Evolutionary conservation across 805 yeast species (phyloP).

Genomic region (Wickerhamomyces pijperi): DNA sequence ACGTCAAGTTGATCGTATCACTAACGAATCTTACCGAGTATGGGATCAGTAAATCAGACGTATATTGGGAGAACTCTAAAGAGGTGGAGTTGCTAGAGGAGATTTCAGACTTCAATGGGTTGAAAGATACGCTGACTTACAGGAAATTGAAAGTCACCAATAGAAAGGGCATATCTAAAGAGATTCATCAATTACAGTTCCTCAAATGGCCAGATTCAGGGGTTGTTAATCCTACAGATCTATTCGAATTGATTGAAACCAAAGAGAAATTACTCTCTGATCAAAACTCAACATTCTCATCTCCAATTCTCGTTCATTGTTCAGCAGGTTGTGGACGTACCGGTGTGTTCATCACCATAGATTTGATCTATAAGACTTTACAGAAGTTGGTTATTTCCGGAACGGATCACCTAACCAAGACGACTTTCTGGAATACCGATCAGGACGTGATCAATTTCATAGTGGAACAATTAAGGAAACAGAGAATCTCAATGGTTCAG

Average conservation of each 20-base stretch:
- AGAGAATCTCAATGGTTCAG: slow-evolving; percentile 78
- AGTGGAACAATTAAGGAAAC: slow-evolving; percentile 58
- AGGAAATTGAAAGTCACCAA: slow-evolving; percentile 28
- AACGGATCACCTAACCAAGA: slow-evolving; percentile 3
- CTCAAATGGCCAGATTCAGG: slow-evolving; percentile 80
- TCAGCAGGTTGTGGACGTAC: slow-evolving; percentile 97
- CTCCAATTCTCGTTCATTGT: slow-evolving; percentile 73
- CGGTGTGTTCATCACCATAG: slow-evolving; percentile 75
- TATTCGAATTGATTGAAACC: slow-evolving; percentile 38
- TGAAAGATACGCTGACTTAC: slow-evolving; percentile 19
- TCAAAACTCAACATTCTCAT: slow-evolving; percentile 4
- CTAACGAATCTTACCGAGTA: slow-evolving; percentile 70
- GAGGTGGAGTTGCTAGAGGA: slow-evolving; percentile 10
- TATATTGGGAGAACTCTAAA: slow-evolving; percentile 69
- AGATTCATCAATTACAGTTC: slow-evolving; percentile 65
- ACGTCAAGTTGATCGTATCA: slow-evolving; percentile 58
- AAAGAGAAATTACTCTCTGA: slow-evolving; percentile 15
- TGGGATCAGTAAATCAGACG: slow-evolving; percentile 69
- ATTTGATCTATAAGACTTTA: slow-evolving; percentile 35
- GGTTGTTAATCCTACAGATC: slow-evolving; percentile 43
- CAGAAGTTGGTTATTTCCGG: slow-evolving; percentile 3
- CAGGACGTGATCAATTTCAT: slow-evolving; percentile 40
- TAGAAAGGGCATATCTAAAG: slow-evolving; percentile 26
- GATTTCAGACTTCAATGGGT: slow-evolving; percentile 12
- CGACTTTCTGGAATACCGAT: slow-evolving; percentile 26